These are phyloP conservation scores for Globisporangium mamillatum DNA, from an alignment of 352 stramenopile genomes.

Conservation along the genomic window DNA sequence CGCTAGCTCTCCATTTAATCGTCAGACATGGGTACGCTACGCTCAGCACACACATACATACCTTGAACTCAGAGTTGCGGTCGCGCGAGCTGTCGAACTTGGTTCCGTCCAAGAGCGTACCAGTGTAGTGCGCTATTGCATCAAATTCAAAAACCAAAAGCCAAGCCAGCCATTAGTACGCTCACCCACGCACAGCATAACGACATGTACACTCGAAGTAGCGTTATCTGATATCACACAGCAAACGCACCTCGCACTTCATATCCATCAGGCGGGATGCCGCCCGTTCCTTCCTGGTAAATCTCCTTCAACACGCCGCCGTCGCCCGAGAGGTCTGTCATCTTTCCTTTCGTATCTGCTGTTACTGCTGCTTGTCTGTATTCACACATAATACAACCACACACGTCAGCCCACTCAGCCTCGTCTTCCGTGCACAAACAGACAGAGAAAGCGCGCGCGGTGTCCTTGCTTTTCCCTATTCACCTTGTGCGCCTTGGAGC, in stretches of 20 bases:
- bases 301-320: conserved; percentile 92
- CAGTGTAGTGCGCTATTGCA: conserved; percentile 93
- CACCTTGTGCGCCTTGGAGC: neutral
- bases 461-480: neutral
- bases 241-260: conserved; percentile 60
- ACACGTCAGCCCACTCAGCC: neutral
- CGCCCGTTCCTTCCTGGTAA: conserved; percentile 85
- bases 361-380: neutral
- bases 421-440: neutral
- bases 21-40: neutral
- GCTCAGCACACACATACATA: conserved; percentile 17
- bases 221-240: neutral
- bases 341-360: conserved; percentile 18
- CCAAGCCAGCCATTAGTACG: neutral
- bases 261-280: conserved; percentile 70
- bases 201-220: neutral
- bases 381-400: neutral
- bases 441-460: neutral
- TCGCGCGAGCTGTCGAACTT: conserved; percentile 95
- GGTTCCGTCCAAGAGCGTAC: conserved; percentile 91
- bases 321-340: conserved; percentile 82
- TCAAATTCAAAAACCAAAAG: neutral
- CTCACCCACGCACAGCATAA: neutral
- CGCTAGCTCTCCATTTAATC: neutral
- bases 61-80: conserved; percentile 82